Conservation (phyloP, 1,284 basidiomycete species). For the Coniferiporia sulphurascens region DNA sequence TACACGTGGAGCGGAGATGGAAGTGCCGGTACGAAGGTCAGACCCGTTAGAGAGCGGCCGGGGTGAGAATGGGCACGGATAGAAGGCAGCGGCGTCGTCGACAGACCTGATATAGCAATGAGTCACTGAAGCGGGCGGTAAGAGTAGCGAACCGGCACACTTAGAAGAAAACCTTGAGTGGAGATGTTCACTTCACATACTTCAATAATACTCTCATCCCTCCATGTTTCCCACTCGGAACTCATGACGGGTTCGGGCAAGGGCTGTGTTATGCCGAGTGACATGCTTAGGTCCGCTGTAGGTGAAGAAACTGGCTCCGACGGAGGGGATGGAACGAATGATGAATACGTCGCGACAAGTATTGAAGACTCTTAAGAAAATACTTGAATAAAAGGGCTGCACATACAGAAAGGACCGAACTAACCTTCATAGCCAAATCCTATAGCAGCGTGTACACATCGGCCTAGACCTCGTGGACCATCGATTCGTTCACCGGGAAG, state of each 20-base stretch:
- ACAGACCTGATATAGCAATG: slow-evolving; percentile 30
- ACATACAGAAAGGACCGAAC: background rate
- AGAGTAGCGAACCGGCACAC: slow-evolving; percentile 27
- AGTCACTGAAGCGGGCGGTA: slow-evolving; percentile 16
- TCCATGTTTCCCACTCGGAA: slow-evolving; percentile 55
- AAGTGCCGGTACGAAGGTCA: slow-evolving; percentile 44
- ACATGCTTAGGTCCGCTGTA: slow-evolving; percentile 42
- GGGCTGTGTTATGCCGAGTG: slow-evolving; percentile 30
- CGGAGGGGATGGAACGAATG: slow-evolving; percentile 34
- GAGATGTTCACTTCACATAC: slow-evolving; percentile 54
- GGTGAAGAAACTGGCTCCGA: slow-evolving; percentile 28
- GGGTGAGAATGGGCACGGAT: slow-evolving; percentile 31
- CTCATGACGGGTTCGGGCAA: slow-evolving; percentile 28
- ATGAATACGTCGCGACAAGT: slow-evolving; percentile 60
- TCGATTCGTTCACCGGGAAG: slow-evolving; percentile 28
- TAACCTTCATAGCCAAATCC: slow-evolving; percentile 61
- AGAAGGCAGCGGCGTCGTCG: slow-evolving; percentile 42
- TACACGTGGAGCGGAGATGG: slow-evolving; percentile 20
- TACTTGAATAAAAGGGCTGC: background rate
- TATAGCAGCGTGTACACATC: slow-evolving; percentile 59
- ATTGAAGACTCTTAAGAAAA: slow-evolving; percentile 48
- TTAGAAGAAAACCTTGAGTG: slow-evolving; percentile 39
- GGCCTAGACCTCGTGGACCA: slow-evolving; percentile 38
- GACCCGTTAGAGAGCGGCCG: slow-evolving; percentile 35
- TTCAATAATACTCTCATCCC: slow-evolving; percentile 57